phyloP scores from a whole-genome alignment of 2,329 filamentous ascomycete species.

The Penicillium italicum region DNA sequence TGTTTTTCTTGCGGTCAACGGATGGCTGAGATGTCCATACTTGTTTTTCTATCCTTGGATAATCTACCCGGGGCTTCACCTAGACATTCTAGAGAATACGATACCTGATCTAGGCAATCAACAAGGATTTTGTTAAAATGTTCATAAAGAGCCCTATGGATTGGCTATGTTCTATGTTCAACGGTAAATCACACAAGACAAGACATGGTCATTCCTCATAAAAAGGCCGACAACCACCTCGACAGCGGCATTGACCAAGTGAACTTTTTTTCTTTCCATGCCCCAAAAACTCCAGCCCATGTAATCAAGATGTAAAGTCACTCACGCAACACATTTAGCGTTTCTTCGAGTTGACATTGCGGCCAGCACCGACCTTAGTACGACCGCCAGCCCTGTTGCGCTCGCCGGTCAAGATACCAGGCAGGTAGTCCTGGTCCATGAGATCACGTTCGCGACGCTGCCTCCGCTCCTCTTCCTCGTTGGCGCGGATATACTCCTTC shows the following conservation, averaged over 20 bases:
- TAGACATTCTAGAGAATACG: constrained; percentile 10
- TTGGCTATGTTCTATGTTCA: constrained; percentile 22
- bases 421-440: constrained; percentile 94
- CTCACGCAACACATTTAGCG: constrained; percentile 27
- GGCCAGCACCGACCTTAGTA: constrained; percentile 78
- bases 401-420: constrained; percentile 77
- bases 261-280: constrained; percentile 18
- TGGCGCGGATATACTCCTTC: constrained; percentile 75
- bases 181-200: constrained; percentile 19
- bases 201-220: constrained; percentile 18
- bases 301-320: constrained; percentile 23
- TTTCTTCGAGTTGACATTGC: constrained; percentile 77
- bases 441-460: constrained; percentile 67
- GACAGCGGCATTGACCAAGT: constrained; percentile 7
- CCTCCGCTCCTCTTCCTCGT: constrained; percentile 59
- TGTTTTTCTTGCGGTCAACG: constrained; percentile 34
- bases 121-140: constrained; percentile 6
- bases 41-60: constrained; percentile 16
- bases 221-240: constrained; percentile 11
- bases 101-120: constrained; percentile 16
- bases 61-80: constrained; percentile 16
- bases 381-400: constrained; percentile 62
- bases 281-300: constrained; percentile 25
- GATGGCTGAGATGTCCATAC: constrained; percentile 25
- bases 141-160: constrained; percentile 13